Conservation (phyloP, 192 early-diverging fungal genomes). For the Lunasporangiospora selenospora region DNA sequence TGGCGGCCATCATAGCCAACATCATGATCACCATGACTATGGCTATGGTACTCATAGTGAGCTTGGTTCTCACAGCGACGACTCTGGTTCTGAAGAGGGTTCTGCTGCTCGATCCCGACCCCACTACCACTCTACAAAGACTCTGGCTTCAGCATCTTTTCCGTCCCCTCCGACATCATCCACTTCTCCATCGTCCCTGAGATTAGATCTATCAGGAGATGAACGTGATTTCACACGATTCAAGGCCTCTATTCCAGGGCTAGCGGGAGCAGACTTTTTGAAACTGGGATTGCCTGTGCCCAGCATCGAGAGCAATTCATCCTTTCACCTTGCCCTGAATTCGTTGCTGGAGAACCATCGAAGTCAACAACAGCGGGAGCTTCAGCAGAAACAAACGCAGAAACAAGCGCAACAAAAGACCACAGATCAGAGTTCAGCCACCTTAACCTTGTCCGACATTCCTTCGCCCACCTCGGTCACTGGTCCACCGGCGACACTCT, state of each 20-base stretch:
- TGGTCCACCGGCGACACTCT: slow-evolving; percentile 7
- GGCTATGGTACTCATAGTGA: no score
- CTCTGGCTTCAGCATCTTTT: slow-evolving; percentile 6
- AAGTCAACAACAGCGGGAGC: slow-evolving; percentile 13
- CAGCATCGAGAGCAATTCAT: slow-evolving; percentile 11
- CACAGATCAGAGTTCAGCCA: no score
- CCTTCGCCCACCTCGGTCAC: slow-evolving; percentile 13
- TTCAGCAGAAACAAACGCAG: no score
- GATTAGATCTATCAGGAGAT: slow-evolving; percentile 5
- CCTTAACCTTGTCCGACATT: slow-evolving; percentile 13
- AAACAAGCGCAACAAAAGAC: no score
- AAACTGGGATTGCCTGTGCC: slow-evolving; percentile 9
- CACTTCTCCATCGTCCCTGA: background rate
- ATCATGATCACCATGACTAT: slow-evolving; percentile 1
- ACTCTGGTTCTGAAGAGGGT: no score
- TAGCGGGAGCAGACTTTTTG: slow-evolving; percentile 14
- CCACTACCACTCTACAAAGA: background rate
- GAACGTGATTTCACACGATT: slow-evolving; percentile 5
- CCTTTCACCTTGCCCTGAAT: slow-evolving; percentile 24
- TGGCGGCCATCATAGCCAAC: slow-evolving; percentile 36
- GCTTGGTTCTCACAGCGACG: no score
- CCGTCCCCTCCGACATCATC: slow-evolving; percentile 15
- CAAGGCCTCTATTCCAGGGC: slow-evolving; percentile 19
- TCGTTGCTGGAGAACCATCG: slow-evolving; percentile 32
- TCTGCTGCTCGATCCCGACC: no score